Evolutionary conservation across 2,329 filamentous ascomycete species (phyloP), one percentile per base, ranked within the genome.

Genomic region (Colletotrichum higginsianum): DNA sequence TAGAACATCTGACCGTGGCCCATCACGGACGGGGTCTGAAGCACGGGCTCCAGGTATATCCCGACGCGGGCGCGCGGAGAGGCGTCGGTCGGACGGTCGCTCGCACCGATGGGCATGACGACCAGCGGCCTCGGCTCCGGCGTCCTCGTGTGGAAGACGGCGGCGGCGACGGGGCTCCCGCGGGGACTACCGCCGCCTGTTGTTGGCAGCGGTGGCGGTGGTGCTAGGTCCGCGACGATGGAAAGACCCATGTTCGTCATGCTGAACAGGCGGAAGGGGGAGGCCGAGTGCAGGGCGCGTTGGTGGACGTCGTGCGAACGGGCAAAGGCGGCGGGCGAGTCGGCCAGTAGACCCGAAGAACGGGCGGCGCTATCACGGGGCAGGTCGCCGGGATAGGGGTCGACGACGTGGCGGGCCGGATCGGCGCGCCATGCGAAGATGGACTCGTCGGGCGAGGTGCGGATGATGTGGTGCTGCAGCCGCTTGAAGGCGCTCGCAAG

Each of bases 401-500:
- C 67, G 11, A 61, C 35, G 1, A 44, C 16, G 30, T 56, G 47
- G 18, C 60, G 55, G 2, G 47, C 18, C 13, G 63, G 56, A 30
- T 67, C 67, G 1, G 52, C 65, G 18, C 69, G 40, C 71, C 71
- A 73, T 3, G 71, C 71, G 44, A 73, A 73, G 42, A 73, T 66
- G 5, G 71, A 67, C 30, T 73, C 67, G 63, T 73, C 71, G 12
- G 62, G 62, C 3, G 67, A 67, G 5, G 67, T 57, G 5, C 55
- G 46, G 26, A 73, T 63, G 67, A 73, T 71, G 44, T 71, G 60
- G 42, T 72, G 63, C 58, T 76, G 73, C 21, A 76, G n/a, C 50
- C 78, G 64, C 46, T 67, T 67, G 61, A 78, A 79, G 2, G 77
- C 75, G 38, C 71, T 72, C 16, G 23, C 40, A 3, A 71, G 65